Evolutionary conservation across 2,329 filamentous ascomycete genomes (phyloP).

Genomic region (Botrytis elliptica): DNA sequence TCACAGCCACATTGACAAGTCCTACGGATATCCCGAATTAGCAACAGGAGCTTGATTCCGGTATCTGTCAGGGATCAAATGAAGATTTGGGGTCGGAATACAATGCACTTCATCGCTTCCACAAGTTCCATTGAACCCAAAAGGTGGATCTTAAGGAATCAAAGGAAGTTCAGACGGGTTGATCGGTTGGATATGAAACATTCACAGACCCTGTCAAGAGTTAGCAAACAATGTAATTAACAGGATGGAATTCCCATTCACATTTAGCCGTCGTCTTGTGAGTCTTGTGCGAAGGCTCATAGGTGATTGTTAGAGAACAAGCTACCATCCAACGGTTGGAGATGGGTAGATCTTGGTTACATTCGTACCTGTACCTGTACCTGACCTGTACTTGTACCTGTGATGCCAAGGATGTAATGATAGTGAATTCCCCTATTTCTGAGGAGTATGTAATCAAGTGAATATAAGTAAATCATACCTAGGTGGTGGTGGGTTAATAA

Average conservation of each 20-base stretch:
- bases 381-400: background rate
- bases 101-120: background rate
- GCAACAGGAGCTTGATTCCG: background rate
- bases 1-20: background rate
- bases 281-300: background rate
- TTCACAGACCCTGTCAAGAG: background rate
- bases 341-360: slow-evolving; percentile 6
- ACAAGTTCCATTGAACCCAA: background rate
- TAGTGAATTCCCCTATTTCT: slow-evolving; percentile 5
- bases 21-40: background rate
- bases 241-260: background rate
- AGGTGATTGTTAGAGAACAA: background rate
- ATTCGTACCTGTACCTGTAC: background rate
- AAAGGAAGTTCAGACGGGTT: background rate
- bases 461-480: background rate
- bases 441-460: background rate
- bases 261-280: background rate
- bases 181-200: background rate
- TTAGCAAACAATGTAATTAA: background rate
- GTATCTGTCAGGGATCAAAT: background rate
- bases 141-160: background rate
- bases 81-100: background rate
- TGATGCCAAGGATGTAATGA: background rate
- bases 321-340: background rate
- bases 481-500: background rate